Evolutionary conservation across 345 rosid species (phyloP), one percentile per base, ranked within the genome.

Genomic region (Psidium friedrichsthalianum): DNA sequence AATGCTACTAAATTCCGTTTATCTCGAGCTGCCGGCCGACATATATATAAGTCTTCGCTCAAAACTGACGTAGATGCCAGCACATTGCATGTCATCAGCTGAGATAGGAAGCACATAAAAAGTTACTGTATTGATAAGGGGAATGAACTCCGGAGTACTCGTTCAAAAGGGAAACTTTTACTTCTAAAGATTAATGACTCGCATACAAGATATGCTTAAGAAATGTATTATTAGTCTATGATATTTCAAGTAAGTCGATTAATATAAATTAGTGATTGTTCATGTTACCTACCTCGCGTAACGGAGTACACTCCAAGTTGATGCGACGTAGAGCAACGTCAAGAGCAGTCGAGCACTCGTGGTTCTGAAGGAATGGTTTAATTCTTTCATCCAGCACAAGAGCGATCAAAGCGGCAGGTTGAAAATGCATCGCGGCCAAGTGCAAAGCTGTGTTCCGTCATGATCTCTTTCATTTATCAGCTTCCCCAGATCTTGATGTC

Each of bases 11-110:
- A 47, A 47, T 3, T 1, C 51, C 0, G 11, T 47, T 14, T 10
- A 13, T 58, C 69, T 58, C 69, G 18, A 58, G 32, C 18, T 58
- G 27, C 32, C 32, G 69, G 69, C 69, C n/a, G 5, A 58, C 12
- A 27, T 58, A 58, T 11, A 11, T 3, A 4, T 51, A 5, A 12
- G 54, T 11, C 5, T 51, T 14, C 5, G 54, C 54, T 51, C 13
- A 51, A 13, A 51, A 5, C 15, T 58, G 32, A 12, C 32, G 2
- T 18, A 8, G 2, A 1, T 13, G 13, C 5, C 69, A 58, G 1
- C 36, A 12, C 54, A 0, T 3, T 2, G 6, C 2, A 2, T 58
- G 15, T 5, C 32, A n/a, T 11, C 1, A 1, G 3, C 69, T 58
- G 69, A 58, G 69, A 58, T n/a, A 16, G 15, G 18, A 25, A 58